Evolutionary conservation across 1,139 yeast genomes (phyloP), one percentile per base, ranked within the genome.

Genomic region (Blastobotrys apis): DNA sequence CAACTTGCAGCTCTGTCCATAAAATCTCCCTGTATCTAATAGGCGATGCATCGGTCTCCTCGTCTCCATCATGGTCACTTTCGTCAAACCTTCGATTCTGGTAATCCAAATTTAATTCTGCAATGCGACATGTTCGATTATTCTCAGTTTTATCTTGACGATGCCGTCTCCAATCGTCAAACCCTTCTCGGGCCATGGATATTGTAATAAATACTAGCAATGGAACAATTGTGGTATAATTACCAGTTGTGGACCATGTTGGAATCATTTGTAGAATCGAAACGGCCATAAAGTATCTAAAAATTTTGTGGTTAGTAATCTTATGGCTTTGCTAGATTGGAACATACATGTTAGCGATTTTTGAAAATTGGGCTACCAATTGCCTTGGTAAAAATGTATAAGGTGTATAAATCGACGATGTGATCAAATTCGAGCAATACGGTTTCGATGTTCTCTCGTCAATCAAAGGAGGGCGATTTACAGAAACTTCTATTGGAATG

Each of bases 241-340:
- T 84, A 49, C 97, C 98, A 0, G 98, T 92, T 2, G 98, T 88
- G 2, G 97, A 87, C 97, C 97, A 92, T 1, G 90, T 80, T 0
- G 98, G 98, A 43, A 92, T 83, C 94, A 90, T 82, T 62, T 92
- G 97, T 73, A 90, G 71, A 49, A 92, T 84, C 2, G 97, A 90
- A 20, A 92, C 94, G 8, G 80, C 73, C 75, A 92, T 66, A 65
- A 92, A 88, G 63, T 88, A 65, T 4, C 56, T 53, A 23, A 15
- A 29, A 20, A 44, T 47, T 29, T 8, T 9, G 12, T 2, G 16
- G 13, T 25, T 23, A 25, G 15, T 31, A 8, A 13, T 17, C 9
- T 21, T 20, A 23, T 13, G n/a, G n/a, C n/a, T n/a, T n/a, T n/a
- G n/a, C n/a, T n/a, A n/a, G n/a, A n/a, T n/a, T n/a, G n/a, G n/a